A percentile compares a stretch with the other conserved stretches of the same genome.
Evolutionary conservation across 306 rosid genomes (phyloP).

Genomic region (Lathyrus oleraceus): DNA sequence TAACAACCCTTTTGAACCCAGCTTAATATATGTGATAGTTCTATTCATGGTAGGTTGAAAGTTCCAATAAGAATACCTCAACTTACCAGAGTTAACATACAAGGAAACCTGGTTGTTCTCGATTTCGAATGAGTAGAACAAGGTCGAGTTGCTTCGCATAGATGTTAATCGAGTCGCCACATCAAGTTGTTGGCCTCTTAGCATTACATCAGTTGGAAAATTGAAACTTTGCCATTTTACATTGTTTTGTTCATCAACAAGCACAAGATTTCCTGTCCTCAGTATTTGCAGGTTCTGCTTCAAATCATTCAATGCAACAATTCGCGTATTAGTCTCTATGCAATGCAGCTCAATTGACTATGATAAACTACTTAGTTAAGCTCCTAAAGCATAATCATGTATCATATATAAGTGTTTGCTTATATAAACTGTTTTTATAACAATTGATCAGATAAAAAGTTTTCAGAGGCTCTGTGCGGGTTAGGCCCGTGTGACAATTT

Average conservation of each 20-base stretch:
- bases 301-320: slow-evolving; percentile 32
- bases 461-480: no score
- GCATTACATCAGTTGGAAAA: slow-evolving; percentile 84
- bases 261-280: slow-evolving; percentile 70
- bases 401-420: not conserved
- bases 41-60: slow-evolving; percentile 72
- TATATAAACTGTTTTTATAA: not conserved
- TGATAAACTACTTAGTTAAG: not conserved
- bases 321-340: slow-evolving; percentile 27
- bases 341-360: slow-evolving; percentile 14
- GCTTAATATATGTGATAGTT: slow-evolving; percentile 57
- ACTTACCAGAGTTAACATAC: slow-evolving; percentile 55
- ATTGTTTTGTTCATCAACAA: slow-evolving; percentile 52
- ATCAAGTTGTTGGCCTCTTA: slow-evolving; percentile 78
- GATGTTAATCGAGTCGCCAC: slow-evolving; percentile 78
- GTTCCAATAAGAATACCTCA: slow-evolving; percentile 84
- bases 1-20: slow-evolving; percentile 60
- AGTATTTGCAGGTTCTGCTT: slow-evolving; percentile 63
- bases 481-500: no score
- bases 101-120: slow-evolving; percentile 60
- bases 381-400: not conserved
- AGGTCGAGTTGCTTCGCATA: slow-evolving; percentile 49
- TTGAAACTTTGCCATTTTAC: slow-evolving; percentile 96
- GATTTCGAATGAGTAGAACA: slow-evolving; percentile 72
- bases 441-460: not conserved